Conservation (phyloP, 495 filamentous ascomycete species). For the Trichoderma parareesei region DNA sequence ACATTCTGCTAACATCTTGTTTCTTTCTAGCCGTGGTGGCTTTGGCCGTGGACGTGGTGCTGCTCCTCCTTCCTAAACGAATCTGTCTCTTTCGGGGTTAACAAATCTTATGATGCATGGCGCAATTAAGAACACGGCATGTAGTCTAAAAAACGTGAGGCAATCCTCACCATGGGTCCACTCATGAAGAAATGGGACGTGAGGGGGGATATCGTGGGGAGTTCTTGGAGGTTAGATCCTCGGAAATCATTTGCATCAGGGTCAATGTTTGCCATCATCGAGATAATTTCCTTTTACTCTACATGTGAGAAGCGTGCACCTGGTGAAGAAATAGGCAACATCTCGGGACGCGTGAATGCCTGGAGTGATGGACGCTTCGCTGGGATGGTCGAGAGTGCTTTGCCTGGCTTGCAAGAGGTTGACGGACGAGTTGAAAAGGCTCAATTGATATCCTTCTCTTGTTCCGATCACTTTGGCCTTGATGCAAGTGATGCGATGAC, state of each 20-base stretch:
- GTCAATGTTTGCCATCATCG: slow-evolving; percentile 13
- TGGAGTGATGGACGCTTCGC: not conserved
- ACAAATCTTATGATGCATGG: slow-evolving; percentile 35
- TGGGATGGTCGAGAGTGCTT: not conserved
- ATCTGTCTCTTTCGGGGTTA: slow-evolving; percentile 17
- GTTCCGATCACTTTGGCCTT: not conserved
- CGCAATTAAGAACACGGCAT: slow-evolving; percentile 35
- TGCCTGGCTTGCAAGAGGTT: not conserved
- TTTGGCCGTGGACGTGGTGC: slow-evolving; percentile 83
- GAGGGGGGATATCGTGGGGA: slow-evolving; percentile 32
- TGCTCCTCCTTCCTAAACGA: slow-evolving; percentile 60
- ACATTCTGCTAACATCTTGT: slow-evolving; percentile 22
- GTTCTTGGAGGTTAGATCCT: slow-evolving; percentile 32
- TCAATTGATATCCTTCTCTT: slow-evolving; percentile 1
- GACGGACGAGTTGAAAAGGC: not conserved
- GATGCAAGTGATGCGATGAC: not conserved
- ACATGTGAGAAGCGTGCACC: slow-evolving; percentile 8
- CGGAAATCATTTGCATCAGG: slow-evolving; percentile 30
- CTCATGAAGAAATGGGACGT: slow-evolving; percentile 37
- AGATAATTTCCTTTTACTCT: slow-evolving; percentile 7
- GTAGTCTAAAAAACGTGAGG: slow-evolving; percentile 42
- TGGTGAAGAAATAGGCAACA: not conserved
- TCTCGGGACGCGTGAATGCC: not conserved
- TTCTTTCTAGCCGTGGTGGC: slow-evolving; percentile 63
- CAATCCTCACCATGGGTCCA: slow-evolving; percentile 38